Base-by-base conservation (phyloP, 148 eudicot species). In the Rhododendron ferrugineum region DNA sequence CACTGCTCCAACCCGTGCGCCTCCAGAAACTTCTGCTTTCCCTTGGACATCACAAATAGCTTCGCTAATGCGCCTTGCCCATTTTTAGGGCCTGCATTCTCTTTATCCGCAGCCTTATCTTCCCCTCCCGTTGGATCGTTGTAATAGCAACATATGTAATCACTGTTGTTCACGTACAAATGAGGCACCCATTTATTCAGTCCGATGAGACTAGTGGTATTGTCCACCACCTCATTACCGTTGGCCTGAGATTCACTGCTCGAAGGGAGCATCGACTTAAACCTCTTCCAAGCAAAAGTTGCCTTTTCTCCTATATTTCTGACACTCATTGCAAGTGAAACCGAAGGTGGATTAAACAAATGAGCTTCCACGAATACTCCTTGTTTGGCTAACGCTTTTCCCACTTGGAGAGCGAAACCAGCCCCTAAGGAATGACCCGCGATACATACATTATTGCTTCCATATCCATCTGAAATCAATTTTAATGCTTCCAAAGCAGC, bases 1-100 rank as follows among this genome's bases (percentile, higher is more conserved):
- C 98, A 96, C 79, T 96, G 98, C 82, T 96, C 98, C 86, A 96
- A 77, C 37, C 94, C 89, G 82, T 96, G 98, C 34, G 98, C 98
- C 73, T 96, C 98, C 0, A 94, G 89, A 82, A 96, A 96, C 91
- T 92, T 96, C 88, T 96, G 98, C 84, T 94, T 96, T 20, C 95
- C 98, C 87, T 92, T 96, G 0, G 98, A 93, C 87, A 93, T 85
- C 80, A 96, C 96, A 86, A 93, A 95, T 22, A 95, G 92, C 86
- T 95, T 95, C 2, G 94, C 97, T 28, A 92, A 89, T n/a, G 40
- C 89, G 10, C 11, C 81, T 64, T 86, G 80, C 32, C 79, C 87
- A 68, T 80, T 87, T 54, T 60, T 62, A 0, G 91, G 93, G 13
- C 72, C 89, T 52, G 86, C 89, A 81, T 92, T 93, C 87, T 93